phyloP scores from a whole-genome alignment of 371 early-diverging fungal genomes.

The Mortierella sp. region DNA sequence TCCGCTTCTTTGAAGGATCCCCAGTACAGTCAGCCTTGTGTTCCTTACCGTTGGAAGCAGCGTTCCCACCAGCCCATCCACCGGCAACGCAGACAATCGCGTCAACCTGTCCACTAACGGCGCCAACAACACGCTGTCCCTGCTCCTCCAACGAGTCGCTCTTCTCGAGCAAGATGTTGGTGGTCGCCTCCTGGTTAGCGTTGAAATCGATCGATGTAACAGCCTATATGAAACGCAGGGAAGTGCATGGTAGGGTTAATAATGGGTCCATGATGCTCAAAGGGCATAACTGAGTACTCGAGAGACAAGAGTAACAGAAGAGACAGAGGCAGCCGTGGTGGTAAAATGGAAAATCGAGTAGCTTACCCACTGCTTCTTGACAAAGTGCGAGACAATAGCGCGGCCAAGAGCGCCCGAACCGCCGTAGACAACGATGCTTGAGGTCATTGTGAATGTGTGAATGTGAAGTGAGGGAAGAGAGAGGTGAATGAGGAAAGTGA shows the following conservation, averaged over 20 bases:
- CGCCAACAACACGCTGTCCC: constrained; percentile 64
- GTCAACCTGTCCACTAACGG: constrained; percentile 71
- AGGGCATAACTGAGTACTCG: not conserved
- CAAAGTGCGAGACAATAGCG: constrained; percentile 79
- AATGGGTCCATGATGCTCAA: constrained; percentile 15
- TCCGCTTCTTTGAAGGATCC: not conserved
- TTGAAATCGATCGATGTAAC: constrained; percentile 86
- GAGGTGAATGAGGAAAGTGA: not conserved
- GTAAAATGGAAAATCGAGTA: not conserved
- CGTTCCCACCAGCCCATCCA: constrained; percentile 97
- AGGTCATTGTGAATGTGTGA: constrained; percentile 55
- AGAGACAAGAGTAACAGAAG: not conserved
- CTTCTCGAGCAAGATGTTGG: constrained; percentile 73
- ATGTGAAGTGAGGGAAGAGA: constrained; percentile 4
- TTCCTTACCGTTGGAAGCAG: constrained; percentile 71
- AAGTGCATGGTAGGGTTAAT: not conserved
- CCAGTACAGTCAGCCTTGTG: too few relatives aligned
- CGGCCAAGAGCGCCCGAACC: constrained; percentile 94
- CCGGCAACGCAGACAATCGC: constrained; percentile 96
- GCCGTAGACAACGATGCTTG: constrained; percentile 87
- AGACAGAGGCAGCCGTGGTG: not conserved
- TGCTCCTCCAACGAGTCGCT: constrained; percentile 69
- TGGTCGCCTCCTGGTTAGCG: constrained; percentile 79
- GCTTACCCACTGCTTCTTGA: constrained; percentile 79
- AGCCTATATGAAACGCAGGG: constrained; percentile 58